A percentile compares a stretch with the other conserved stretches of the same genome.
These are phyloP conservation scores for Dictyostelium capitatum DNA, from an alignment of 78 protist genomes.

Conservation along the genomic window DNA sequence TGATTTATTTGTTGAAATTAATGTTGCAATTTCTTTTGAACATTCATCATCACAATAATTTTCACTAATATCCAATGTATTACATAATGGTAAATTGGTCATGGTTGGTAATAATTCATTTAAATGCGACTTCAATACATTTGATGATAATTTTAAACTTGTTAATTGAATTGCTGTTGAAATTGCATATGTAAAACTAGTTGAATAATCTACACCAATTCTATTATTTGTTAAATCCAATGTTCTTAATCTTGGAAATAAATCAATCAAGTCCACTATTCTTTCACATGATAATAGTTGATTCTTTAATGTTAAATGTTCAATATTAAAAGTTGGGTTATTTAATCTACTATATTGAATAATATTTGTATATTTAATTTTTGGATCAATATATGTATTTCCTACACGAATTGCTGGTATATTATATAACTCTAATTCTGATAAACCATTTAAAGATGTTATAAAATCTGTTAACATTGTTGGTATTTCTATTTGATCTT, in stretches of 20 bases:
- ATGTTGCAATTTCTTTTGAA: not conserved
- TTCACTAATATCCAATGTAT: slow-evolving; percentile 4
- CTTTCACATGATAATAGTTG: slow-evolving; percentile 1
- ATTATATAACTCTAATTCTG: not conserved
- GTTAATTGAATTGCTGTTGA: not conserved
- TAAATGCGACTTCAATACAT: not conserved
- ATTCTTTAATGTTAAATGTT: slow-evolving; percentile 11
- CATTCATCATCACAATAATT: not conserved
- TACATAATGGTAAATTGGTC: not conserved
- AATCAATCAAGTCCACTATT: not conserved
- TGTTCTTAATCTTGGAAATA: not conserved
- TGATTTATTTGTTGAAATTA: not conserved
- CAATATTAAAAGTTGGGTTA: not conserved
- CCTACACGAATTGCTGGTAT: not conserved
- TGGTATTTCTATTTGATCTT: not conserved
- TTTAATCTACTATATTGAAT: not conserved
- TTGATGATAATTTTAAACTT: not conserved
- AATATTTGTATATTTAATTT: too few species aligned
- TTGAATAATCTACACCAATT: not conserved
- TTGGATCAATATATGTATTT: too few species aligned
- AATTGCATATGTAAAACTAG: not conserved
- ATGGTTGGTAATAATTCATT: not conserved
- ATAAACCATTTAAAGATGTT: not conserved
- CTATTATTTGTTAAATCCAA: slow-evolving; percentile 8
- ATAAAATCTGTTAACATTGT: not conserved